Evolutionary conservation across 2,329 filamentous ascomycete species (phyloP).

Genomic region (Monosporascus sp.): DNA sequence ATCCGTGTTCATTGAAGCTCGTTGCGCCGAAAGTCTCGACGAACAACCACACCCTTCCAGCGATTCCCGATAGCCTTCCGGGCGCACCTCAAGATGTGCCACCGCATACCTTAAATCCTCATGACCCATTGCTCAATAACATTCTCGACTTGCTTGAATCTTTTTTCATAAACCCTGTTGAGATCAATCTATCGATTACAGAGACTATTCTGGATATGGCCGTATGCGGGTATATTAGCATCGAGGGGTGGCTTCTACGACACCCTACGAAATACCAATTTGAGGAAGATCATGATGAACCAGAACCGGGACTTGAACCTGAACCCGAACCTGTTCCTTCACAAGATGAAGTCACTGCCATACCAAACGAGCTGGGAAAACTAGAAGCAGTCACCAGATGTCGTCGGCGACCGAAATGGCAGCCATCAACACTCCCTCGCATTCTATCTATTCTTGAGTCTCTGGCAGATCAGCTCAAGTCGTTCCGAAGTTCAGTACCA

Average conservation of each 20-base stretch:
- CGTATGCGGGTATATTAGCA: slow-evolving; percentile 75
- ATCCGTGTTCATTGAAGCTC: slow-evolving; percentile 67
- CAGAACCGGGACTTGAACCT: not conserved
- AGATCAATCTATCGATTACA: slow-evolving; percentile 85
- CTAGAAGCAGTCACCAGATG: slow-evolving; percentile 46
- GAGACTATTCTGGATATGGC: slow-evolving; percentile 78
- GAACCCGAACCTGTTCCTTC: not conserved
- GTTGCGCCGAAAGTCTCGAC: slow-evolving; percentile 56
- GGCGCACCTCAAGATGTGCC: slow-evolving; percentile 57
- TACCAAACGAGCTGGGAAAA: slow-evolving; percentile 36
- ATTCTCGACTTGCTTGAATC: slow-evolving; percentile 66
- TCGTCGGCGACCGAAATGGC: slow-evolving; percentile 50
- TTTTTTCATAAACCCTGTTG: slow-evolving; percentile 87
- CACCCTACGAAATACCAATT: slow-evolving; percentile 62
- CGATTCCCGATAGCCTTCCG: slow-evolving; percentile 50
- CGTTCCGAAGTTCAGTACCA: slow-evolving; percentile 60
- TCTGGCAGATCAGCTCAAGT: slow-evolving; percentile 57
- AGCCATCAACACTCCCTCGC: slow-evolving; percentile 42
- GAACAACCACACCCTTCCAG: slow-evolving; percentile 53
- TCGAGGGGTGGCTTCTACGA: slow-evolving; percentile 87
- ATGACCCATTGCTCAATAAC: slow-evolving; percentile 61
- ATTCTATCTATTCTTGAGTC: slow-evolving; percentile 54
- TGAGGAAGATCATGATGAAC: slow-evolving; percentile 36
- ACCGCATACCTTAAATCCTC: slow-evolving; percentile 56
- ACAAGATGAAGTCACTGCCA: slow-evolving; percentile 14